These are phyloP conservation scores for Boletus reticuloceps DNA, from an alignment of 768 basidiomycete species.

Conservation along the genomic window DNA sequence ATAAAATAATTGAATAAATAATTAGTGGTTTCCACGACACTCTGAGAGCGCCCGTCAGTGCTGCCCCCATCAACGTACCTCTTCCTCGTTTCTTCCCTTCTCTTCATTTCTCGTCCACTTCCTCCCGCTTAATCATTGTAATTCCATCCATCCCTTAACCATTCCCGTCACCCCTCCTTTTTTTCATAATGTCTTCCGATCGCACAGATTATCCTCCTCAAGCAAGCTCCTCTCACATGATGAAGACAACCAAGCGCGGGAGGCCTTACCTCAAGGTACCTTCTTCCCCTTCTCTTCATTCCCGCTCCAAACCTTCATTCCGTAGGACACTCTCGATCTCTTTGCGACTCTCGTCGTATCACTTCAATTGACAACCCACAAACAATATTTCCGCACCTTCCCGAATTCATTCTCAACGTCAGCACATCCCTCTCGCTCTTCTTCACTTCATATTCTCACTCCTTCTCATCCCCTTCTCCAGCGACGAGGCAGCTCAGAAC, in stretches of 20 bases:
- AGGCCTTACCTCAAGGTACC: conserved; percentile 88
- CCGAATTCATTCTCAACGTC: conserved; percentile 95
- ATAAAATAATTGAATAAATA: conserved; percentile 3
- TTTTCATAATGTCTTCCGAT: conserved; percentile 40
- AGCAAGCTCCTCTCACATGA: conserved; percentile 85
- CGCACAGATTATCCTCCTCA: conserved; percentile 40
- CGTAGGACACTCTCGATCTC: conserved; percentile 94
- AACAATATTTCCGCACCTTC: conserved; percentile 95
- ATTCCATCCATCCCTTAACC: conserved; percentile 16
- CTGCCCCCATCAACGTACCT: conserved; percentile 21
- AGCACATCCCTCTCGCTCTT: conserved; percentile 32
- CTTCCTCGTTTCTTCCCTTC: conserved; percentile 31
- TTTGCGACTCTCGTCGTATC: conserved; percentile 97
- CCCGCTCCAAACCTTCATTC: not conserved
- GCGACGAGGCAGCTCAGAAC: conserved; percentile 93
- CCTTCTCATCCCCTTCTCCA: conserved; percentile 32
- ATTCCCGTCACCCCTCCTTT: conserved; percentile 16
- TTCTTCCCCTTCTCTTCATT: conserved; percentile 5
- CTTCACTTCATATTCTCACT: conserved; percentile 1
- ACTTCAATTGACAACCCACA: conserved; percentile 81
- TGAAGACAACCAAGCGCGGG: conserved; percentile 97
- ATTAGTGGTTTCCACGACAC: conserved; percentile 27
- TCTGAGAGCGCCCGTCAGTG: conserved; percentile 12
- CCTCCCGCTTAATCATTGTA: conserved; percentile 23
- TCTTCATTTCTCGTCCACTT: conserved; percentile 27